Conservation (phyloP, 2,329 filamentous ascomycete species). For the Fusarium tricinctum region DNA sequence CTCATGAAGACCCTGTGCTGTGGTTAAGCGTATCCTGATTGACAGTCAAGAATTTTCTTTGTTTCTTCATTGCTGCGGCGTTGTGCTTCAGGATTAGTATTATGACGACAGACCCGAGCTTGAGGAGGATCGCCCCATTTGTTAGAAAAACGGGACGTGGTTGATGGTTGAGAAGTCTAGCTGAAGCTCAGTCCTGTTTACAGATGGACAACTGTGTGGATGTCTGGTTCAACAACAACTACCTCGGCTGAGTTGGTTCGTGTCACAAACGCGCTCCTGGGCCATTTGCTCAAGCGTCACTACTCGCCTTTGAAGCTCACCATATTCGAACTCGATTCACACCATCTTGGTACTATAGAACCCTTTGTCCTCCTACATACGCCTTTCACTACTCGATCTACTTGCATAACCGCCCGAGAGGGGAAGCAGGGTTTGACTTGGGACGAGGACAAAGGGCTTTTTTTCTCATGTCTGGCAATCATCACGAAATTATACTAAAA, state of each 20-base stretch:
- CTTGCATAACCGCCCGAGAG: slow-evolving; percentile 38
- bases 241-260: slow-evolving; percentile 22
- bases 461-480: slow-evolving; percentile 54
- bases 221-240: slow-evolving; percentile 8
- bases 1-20: slow-evolving; percentile 94
- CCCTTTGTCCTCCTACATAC: slow-evolving; percentile 28
- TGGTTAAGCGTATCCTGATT: slow-evolving; percentile 66
- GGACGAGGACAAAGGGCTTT: slow-evolving; percentile 42
- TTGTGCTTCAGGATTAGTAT: slow-evolving; percentile 42
- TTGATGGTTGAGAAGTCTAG: slow-evolving; percentile 24
- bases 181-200: slow-evolving; percentile 14
- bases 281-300: slow-evolving; percentile 12
- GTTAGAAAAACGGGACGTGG: slow-evolving; percentile 13
- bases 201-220: slow-evolving; percentile 10
- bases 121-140: slow-evolving; percentile 23
- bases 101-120: slow-evolving; percentile 33
- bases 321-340: slow-evolving; percentile 35
- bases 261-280: slow-evolving; percentile 2
- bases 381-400: slow-evolving; percentile 39
- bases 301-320: slow-evolving; percentile 9
- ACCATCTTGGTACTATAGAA: slow-evolving; percentile 46
- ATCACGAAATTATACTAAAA: slow-evolving; percentile 55
- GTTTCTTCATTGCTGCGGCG: slow-evolving; percentile 50
- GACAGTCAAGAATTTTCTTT: slow-evolving; percentile 50
- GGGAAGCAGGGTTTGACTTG: slow-evolving; percentile 41